Base-by-base conservation (phyloP, 2,329 filamentous ascomycete genomes). In the Aspergillus luchuensis region DNA sequence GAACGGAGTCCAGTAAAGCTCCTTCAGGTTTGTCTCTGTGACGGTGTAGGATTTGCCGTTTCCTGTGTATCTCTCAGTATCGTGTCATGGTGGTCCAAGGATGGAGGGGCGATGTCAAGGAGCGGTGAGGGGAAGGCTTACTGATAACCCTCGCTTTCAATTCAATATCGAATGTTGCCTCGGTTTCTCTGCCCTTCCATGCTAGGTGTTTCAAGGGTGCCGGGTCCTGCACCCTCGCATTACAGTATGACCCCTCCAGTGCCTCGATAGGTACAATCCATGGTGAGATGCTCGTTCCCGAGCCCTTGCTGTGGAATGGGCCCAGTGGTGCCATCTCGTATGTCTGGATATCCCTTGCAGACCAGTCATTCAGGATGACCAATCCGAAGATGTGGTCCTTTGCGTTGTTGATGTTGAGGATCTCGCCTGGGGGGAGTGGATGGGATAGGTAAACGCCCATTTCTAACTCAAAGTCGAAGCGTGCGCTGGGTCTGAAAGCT, bases 311-410 rank as follows among this genome's bases (percentile, higher is more conserved):
- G 56, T 87, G 85, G 62, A 87, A 81, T 0, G 86, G 85, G 0
- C 86, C 86, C 0, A 87, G 72, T 0, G 85, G 85, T 4, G 74
- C 76, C 84, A 87, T 87, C 65, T 88, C 86, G 23, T 85, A 76
- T 0, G 72, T 78, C 68, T 88, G 85, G 6, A 87, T 85, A 67
- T 87, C 85, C n/a, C 86, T 78, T 19, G 85, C 83, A 75, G 56
- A 58, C 85, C 86, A 88, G 64, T 88, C 85, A 61, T 88, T 88
- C 6, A 88, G 67, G 39, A 89, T 72, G 0, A 86, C 82, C n/a
- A 87, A 76, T 0, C 87, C 86, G 69, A 89, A 88, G 15, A 88
- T 85, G 64, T 88, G 84, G 0, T 85, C 79, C 15, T 76, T 73
- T 0, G 79, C 79, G 5, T 81, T 69, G 15, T 68, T 67, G n/a